Conservation (phyloP, 2,329 filamentous ascomycete genomes). For the Diaporthe sp. region DNA sequence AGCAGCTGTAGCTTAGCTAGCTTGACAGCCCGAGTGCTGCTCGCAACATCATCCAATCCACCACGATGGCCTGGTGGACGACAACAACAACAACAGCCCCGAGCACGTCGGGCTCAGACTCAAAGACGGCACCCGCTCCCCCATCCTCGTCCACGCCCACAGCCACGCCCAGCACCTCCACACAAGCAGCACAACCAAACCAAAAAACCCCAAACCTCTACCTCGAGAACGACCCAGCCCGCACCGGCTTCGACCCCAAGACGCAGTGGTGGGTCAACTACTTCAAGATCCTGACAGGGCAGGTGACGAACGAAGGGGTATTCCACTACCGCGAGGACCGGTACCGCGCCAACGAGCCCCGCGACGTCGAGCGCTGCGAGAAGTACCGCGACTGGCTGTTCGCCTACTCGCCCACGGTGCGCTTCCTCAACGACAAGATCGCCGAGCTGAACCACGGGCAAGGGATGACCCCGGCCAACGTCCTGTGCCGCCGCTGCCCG, state of each 20-base stretch:
- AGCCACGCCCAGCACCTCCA: background rate
- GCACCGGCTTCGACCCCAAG: slow-evolving; percentile 72
- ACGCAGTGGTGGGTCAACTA: slow-evolving; percentile 81
- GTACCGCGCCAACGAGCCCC: slow-evolving; percentile 79
- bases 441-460: slow-evolving; percentile 75
- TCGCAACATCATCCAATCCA: slow-evolving; percentile 10
- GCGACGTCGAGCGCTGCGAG: slow-evolving; percentile 86
- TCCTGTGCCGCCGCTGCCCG: slow-evolving; percentile 84
- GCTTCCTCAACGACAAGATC: slow-evolving; percentile 88
- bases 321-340: slow-evolving; percentile 82
- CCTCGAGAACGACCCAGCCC: slow-evolving; percentile 67
- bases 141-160: background rate
- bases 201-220: slow-evolving; percentile 42
- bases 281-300: slow-evolving; percentile 83
- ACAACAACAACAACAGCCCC: slow-evolving; percentile 28
- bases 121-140: background rate
- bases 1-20: background rate
- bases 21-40: background rate
- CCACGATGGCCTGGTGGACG: slow-evolving; percentile 35
- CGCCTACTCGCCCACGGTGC: slow-evolving; percentile 84
- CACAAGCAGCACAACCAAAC: slow-evolving; percentile 25
- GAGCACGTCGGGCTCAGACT: slow-evolving; percentile 24
- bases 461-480: slow-evolving; percentile 76
- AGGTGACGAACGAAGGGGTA: slow-evolving; percentile 74
- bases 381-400: slow-evolving; percentile 85